These are phyloP conservation scores for Trametes cinnabarina DNA, from an alignment of 768 basidiomycete species.

Conservation along the genomic window DNA sequence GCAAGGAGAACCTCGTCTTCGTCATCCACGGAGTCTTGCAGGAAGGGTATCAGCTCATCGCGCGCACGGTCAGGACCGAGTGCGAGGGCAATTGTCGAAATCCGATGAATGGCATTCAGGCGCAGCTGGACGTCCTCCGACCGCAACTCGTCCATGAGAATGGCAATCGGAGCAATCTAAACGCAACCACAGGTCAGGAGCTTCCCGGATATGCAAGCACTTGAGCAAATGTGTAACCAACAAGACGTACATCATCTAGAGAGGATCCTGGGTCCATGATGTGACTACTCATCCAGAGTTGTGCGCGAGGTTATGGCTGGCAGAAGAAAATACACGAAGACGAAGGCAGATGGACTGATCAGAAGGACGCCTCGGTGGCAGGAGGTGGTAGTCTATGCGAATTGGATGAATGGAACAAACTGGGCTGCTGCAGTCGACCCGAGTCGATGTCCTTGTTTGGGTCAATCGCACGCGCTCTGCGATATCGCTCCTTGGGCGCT, in stretches of 20 bases:
- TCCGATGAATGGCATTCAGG: conserved; percentile 93
- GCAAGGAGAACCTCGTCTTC: conserved; percentile 98
- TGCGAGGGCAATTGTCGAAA: conserved; percentile 97
- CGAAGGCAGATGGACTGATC: neutral
- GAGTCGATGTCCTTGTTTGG: conserved; percentile 24
- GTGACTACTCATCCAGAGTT: neutral
- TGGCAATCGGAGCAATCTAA: conserved; percentile 90
- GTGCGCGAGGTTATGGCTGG: neutral
- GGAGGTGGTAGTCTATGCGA: neutral
- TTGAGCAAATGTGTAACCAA: neutral
- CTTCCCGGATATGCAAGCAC: neutral
- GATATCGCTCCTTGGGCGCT: conserved; percentile 7
- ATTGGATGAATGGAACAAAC: conserved; percentile 15
- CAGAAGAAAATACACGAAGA: neutral
- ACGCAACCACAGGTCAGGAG: neutral
- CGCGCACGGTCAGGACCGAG: conserved; percentile 93
- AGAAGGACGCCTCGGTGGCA: neutral
- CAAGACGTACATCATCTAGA: conserved; percentile 61
- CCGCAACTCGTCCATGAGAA: conserved; percentile 96
- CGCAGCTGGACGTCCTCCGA: conserved; percentile 97
- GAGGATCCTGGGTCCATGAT: conserved; percentile 68
- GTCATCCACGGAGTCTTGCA: conserved; percentile 98
- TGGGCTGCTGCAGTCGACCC: conserved; percentile 11
- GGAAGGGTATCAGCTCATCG: conserved; percentile 93
- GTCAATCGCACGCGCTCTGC: conserved; percentile 4